Evolutionary conservation across 768 basidiomycete species (phyloP).

Genomic region (Trametes meyenii): DNA sequence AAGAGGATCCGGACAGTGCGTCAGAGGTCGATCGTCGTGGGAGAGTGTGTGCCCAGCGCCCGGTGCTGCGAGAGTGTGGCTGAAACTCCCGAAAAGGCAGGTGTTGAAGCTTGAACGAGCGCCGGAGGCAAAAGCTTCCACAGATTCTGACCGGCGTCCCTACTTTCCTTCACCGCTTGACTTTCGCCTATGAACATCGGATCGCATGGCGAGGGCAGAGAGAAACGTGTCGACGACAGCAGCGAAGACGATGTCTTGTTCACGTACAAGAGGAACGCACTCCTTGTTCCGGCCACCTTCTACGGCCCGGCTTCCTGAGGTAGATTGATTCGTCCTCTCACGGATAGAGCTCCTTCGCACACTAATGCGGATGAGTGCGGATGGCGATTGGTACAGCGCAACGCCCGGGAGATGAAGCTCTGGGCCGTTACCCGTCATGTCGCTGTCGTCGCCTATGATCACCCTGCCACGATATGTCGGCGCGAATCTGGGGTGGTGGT

Average conservation of each 20-base stretch:
- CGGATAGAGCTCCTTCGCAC: constrained; percentile 1
- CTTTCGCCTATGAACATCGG: background rate
- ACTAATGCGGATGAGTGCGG: background rate
- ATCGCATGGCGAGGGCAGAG: background rate
- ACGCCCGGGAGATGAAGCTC: background rate
- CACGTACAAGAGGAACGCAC: constrained; percentile 10
- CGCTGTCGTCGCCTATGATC: constrained; percentile 5
- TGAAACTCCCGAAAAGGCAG: background rate
- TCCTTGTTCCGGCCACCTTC: constrained; percentile 10
- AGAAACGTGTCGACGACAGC: background rate
- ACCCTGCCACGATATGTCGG: constrained; percentile 4
- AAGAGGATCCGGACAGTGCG: background rate
- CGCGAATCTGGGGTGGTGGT: constrained; percentile 10
- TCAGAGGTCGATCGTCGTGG: constrained; percentile 11
- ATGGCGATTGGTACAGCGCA: constrained; percentile 7
- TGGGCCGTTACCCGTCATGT: background rate
- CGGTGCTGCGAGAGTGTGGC: background rate
- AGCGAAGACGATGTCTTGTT: constrained; percentile 3
- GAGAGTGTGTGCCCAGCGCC: background rate
- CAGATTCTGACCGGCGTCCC: background rate
- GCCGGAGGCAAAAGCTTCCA: constrained; percentile 11
- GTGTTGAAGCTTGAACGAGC: background rate
- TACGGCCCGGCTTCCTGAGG: constrained; percentile 14
- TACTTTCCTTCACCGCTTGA: background rate
- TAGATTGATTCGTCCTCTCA: constrained; percentile 1